A percentile compares a stretch with the other conserved stretches of the same genome.
Conservation (phyloP, 257 asterid species). For the Gentiana dahurica region DNA sequence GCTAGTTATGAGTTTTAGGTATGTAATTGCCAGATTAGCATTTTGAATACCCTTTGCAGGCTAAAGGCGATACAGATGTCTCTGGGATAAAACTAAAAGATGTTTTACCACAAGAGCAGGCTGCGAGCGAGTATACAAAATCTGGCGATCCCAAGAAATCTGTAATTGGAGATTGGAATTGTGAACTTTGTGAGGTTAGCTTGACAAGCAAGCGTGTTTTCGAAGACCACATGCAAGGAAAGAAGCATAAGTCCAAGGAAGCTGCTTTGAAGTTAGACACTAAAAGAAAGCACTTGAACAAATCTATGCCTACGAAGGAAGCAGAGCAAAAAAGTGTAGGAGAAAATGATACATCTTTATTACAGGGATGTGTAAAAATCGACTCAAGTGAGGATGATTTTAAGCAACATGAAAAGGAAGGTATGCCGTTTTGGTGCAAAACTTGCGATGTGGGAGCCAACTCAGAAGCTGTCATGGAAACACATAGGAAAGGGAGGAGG, state of each 20-base stretch:
- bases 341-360: conserved; percentile 4
- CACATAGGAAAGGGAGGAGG: conserved; percentile 39
- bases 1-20: too few species aligned
- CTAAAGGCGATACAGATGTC: not conserved
- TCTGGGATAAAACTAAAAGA: not conserved
- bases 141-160: conserved; percentile 18
- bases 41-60: conserved; percentile 6
- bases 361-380: conserved; percentile 1
- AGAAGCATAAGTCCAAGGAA: conserved; percentile 50
- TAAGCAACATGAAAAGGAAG: conserved; percentile 5
- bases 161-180: conserved; percentile 33
- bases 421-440: conserved; percentile 37
- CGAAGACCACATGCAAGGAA: conserved; percentile 41
- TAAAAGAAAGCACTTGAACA: conserved; percentile 20
- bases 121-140: not conserved
- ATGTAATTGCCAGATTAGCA: too few species aligned
- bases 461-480: conserved; percentile 18
- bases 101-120: not conserved
- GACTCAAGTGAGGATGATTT: conserved; percentile 1
- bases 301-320: conserved; percentile 27
- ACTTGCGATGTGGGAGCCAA: conserved; percentile 32
- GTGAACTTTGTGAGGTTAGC: conserved; percentile 46
- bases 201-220: conserved; percentile 27
- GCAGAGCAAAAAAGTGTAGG: conserved; percentile 1
- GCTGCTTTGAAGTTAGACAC: conserved; percentile 21